Conservation (phyloP, 1,284 basidiomycete species). For the Kwoniella shivajii region DNA sequence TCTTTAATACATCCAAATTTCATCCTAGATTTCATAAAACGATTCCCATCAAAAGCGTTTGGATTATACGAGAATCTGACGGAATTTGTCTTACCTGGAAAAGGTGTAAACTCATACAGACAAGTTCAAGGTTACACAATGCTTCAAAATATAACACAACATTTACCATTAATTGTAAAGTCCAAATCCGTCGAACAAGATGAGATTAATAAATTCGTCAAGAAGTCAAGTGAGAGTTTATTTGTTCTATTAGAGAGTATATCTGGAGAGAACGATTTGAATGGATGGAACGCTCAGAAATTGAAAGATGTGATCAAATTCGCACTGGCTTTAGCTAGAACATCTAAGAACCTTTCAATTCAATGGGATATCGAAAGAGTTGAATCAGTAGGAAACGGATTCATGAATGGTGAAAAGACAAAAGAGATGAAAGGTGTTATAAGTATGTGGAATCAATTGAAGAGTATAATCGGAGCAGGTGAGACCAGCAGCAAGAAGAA, state of each 20-base stretch:
- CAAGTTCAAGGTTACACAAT: constrained; percentile 74
- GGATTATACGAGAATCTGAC: constrained; percentile 64
- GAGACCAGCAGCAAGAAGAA: constrained; percentile 29
- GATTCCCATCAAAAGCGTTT: constrained; percentile 72
- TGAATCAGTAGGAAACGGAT: constrained; percentile 48
- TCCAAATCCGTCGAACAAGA: constrained; percentile 36
- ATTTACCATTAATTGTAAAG: constrained; percentile 61
- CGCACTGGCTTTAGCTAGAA: constrained; percentile 66
- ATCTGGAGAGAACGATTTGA: constrained; percentile 49
- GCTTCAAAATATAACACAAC: constrained; percentile 67
- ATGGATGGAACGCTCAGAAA: constrained; percentile 64
- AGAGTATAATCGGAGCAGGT: constrained; percentile 44
- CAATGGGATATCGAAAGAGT: constrained; percentile 59
- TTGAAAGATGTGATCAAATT: constrained; percentile 80
- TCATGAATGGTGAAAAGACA: constrained; percentile 58
- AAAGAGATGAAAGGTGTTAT: constrained; percentile 58
- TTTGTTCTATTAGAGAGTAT: constrained; percentile 61
- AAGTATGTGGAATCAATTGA: constrained; percentile 59
- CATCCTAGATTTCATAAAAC: constrained; percentile 75
- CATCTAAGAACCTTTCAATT: constrained; percentile 59
- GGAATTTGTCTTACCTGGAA: constrained; percentile 55
- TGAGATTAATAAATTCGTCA: constrained; percentile 59
- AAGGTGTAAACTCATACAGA: constrained; percentile 73
- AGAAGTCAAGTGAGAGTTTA: constrained; percentile 61
- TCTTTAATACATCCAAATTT: constrained; percentile 74